Conservation (phyloP, 2,329 filamentous ascomycete species). For the Colletotrichum sp. region DNA sequence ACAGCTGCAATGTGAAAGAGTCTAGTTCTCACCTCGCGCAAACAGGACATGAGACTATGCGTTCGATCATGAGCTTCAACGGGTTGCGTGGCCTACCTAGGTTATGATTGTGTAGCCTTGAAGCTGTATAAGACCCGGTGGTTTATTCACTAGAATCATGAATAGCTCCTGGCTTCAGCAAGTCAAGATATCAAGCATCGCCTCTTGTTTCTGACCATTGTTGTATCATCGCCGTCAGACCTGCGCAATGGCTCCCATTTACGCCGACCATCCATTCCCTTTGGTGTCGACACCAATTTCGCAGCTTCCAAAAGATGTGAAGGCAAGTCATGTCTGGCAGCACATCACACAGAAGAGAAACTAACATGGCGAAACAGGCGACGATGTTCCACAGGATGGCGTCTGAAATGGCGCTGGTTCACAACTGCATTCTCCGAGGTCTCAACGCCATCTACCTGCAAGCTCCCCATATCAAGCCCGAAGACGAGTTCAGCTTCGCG, state of each 20-base stretch:
- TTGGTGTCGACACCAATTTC: not conserved
- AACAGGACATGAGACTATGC: not conserved
- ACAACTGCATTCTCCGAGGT: conserved; percentile 40
- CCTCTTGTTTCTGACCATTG: not conserved
- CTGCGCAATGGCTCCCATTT: not conserved
- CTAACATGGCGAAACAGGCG: not conserved
- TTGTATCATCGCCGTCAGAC: not conserved
- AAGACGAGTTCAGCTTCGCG: conserved; percentile 37
- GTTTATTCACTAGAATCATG: not conserved
- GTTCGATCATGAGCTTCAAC: not conserved
- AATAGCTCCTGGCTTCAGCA: not conserved
- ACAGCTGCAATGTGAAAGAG: not conserved
- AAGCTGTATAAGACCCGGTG: not conserved
- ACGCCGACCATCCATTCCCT: conserved; percentile 11
- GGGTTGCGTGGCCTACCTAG: not conserved
- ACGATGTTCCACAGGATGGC: not conserved
- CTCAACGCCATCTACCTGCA: conserved; percentile 43
- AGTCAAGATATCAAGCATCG: not conserved
- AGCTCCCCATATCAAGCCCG: conserved; percentile 33
- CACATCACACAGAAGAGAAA: not conserved
- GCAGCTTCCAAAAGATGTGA: not conserved
- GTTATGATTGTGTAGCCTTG: not conserved
- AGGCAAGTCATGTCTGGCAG: not conserved
- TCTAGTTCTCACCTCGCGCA: not conserved
- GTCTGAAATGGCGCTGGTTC: conserved; percentile 32